Conservation (phyloP, 2,329 filamentous ascomycete species). For the Aureobasidium mangrovei region DNA sequence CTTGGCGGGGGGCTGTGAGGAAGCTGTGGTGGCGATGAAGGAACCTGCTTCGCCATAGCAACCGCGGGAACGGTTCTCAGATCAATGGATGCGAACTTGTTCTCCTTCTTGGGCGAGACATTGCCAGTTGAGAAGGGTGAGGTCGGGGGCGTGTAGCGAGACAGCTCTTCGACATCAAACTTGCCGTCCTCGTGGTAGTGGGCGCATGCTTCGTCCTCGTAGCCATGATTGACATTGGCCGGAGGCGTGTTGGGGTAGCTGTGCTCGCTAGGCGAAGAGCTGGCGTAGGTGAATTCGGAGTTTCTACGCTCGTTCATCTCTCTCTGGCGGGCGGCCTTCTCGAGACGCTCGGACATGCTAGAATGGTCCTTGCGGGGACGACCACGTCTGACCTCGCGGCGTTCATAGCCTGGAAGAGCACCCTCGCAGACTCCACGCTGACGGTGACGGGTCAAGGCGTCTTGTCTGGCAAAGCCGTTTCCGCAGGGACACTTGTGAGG, state of each 20-base stretch:
- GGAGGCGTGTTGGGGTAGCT: conserved; percentile 16
- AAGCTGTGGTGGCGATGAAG: conserved; percentile 10
- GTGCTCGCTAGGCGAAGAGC: conserved; percentile 13
- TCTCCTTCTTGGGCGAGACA: conserved; percentile 6
- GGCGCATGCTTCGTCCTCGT: conserved; percentile 11
- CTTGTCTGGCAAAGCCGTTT: conserved; percentile 88
- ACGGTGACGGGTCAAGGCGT: conserved; percentile 86
- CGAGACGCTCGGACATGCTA: conserved; percentile 48
- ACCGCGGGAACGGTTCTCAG: not conserved
- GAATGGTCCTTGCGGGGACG: conserved; percentile 55
- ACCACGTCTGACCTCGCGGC: conserved; percentile 54
- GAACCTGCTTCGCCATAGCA: not conserved
- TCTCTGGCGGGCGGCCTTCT: conserved; percentile 49
- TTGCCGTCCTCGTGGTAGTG: conserved; percentile 13
- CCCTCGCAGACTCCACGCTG: conserved; percentile 96
- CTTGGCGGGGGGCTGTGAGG: conserved; percentile 5
- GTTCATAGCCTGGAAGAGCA: conserved; percentile 65
- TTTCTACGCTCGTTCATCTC: conserved; percentile 26
- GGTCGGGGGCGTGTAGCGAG: conserved; percentile 15
- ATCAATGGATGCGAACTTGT: not conserved
- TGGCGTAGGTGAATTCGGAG: conserved; percentile 14
- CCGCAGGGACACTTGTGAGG: conserved; percentile 91
- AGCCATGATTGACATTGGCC: conserved; percentile 8
- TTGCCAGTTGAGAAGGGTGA: conserved; percentile 14
- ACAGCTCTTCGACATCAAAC: not conserved